Conservation (phyloP, 768 basidiomycete species). For the Hericium erinaceus region DNA sequence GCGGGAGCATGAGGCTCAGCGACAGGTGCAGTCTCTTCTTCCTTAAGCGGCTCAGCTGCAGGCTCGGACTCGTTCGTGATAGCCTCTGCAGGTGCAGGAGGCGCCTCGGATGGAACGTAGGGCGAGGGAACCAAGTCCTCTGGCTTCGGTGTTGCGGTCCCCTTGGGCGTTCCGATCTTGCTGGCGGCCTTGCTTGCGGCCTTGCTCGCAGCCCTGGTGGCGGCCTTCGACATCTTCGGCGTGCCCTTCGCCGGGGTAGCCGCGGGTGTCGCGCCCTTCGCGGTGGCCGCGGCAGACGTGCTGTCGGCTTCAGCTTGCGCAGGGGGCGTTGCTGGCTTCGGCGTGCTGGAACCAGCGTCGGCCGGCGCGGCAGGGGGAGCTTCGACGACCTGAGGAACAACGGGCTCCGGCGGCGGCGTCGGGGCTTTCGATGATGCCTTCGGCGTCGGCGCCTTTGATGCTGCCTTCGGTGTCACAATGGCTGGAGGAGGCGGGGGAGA, state of each 20-base stretch:
- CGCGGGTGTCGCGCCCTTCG: not conserved
- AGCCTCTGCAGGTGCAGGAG: not conserved
- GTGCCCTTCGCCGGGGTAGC: not conserved
- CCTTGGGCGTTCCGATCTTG: slow-evolving; percentile 8
- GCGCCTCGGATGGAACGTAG: not conserved
- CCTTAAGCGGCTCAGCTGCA: not conserved
- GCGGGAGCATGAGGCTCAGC: not conserved
- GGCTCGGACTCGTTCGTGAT: not conserved
- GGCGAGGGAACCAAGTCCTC: not conserved
- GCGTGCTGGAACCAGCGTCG: slow-evolving; percentile 1
- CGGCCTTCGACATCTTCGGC: slow-evolving; percentile 9
- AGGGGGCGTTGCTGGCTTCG: not conserved
- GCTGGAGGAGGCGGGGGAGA: slow-evolving; percentile 8
- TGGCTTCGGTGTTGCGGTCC: slow-evolving; percentile 7
- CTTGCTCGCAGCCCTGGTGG: slow-evolving; percentile 9
- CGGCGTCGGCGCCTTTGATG: not conserved
- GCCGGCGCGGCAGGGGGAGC: slow-evolving; percentile 3
- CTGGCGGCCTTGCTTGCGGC: slow-evolving; percentile 7
- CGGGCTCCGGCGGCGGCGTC: not conserved
- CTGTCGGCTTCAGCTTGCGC: no score
- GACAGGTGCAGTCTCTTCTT: not conserved
- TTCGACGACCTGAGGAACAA: not conserved
- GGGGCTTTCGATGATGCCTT: not conserved
- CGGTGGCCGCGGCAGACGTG: no score
- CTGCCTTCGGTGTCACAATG: not conserved